A percentile compares a stretch with the other conserved stretches of the same genome.
These are phyloP conservation scores for Physaria fendleri DNA, from an alignment of 345 rosid genomes.

Conservation along the genomic window DNA sequence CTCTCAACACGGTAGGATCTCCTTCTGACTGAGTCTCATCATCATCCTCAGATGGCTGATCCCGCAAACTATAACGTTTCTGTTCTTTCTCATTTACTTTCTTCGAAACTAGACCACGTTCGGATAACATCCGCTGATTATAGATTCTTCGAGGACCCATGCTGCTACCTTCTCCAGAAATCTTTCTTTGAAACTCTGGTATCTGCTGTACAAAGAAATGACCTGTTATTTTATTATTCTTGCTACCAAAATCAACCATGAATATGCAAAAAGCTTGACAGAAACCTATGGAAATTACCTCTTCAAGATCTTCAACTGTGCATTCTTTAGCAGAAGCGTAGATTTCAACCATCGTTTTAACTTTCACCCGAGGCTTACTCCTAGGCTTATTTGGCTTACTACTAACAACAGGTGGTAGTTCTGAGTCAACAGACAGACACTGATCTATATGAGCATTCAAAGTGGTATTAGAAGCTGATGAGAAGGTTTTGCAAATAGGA, in stretches of 20 bases:
- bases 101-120: slow-evolving; percentile 48
- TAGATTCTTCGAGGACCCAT: slow-evolving; percentile 49
- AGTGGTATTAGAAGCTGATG: slow-evolving; percentile 93
- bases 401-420: slow-evolving; percentile 47
- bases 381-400: slow-evolving; percentile 57
- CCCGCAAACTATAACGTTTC: slow-evolving; percentile 39
- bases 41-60: slow-evolving; percentile 45
- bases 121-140: slow-evolving; percentile 55
- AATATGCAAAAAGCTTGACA: not conserved
- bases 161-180: slow-evolving; percentile 34
- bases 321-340: slow-evolving; percentile 56
- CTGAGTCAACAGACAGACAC: slow-evolving; percentile 74
- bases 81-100: slow-evolving; percentile 36
- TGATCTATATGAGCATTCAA: slow-evolving; percentile 99
- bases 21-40: slow-evolving; percentile 35
- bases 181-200: slow-evolving; percentile 33
- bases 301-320: slow-evolving; percentile 90
- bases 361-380: slow-evolving; percentile 63
- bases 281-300: slow-evolving; percentile 34
- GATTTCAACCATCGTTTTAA: slow-evolving; percentile 72
- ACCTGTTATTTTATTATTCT: slow-evolving; percentile 33
- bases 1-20: slow-evolving; percentile 33
- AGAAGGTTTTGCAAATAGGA: slow-evolving; percentile 97
- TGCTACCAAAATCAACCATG: not conserved
- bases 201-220: slow-evolving; percentile 33